These are phyloP conservation scores for Axilococcus clingmanii DNA, from an alignment of 139 green algal species.

Conservation along the genomic window DNA sequence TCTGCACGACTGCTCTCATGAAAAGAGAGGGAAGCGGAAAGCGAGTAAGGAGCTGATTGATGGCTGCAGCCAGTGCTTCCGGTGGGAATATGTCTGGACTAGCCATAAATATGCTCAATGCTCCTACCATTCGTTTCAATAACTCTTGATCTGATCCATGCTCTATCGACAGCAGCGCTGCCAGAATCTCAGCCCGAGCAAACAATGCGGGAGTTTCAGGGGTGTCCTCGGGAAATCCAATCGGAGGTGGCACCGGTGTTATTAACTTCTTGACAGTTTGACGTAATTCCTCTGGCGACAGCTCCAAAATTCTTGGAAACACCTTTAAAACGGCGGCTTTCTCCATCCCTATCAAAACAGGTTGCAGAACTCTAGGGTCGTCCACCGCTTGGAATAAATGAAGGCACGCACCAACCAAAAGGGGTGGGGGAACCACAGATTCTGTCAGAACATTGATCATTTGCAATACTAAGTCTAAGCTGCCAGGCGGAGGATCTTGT, in stretches of 20 bases:
- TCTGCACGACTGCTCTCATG: slow-evolving; percentile 46
- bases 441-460: slow-evolving; percentile 49
- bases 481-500: slow-evolving; percentile 11
- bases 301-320: slow-evolving; percentile 26
- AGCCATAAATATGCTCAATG: slow-evolving; percentile 46
- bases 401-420: slow-evolving; percentile 28
- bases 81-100: slow-evolving; percentile 11
- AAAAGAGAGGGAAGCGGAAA: slow-evolving; percentile 26
- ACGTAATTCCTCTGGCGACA: slow-evolving; percentile 14
- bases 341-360: slow-evolving; percentile 26
- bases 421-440: slow-evolving; percentile 8
- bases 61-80: slow-evolving; percentile 17
- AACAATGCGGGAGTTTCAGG: slow-evolving; percentile 25
- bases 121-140: slow-evolving; percentile 39
- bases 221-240: not conserved
- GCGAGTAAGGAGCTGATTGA: slow-evolving; percentile 23
- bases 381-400: slow-evolving; percentile 1
- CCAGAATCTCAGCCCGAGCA: slow-evolving; percentile 47
- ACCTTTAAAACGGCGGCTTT: slow-evolving; percentile 16
- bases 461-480: slow-evolving; percentile 37
- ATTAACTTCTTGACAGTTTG: slow-evolving; percentile 14
- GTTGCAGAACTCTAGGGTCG: slow-evolving; percentile 20
- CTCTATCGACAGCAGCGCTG: slow-evolving; percentile 47
- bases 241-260: not conserved
- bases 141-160: slow-evolving; percentile 3